Conservation (phyloP, 768 basidiomycete genomes). For the Amanita exitialis region DNA sequence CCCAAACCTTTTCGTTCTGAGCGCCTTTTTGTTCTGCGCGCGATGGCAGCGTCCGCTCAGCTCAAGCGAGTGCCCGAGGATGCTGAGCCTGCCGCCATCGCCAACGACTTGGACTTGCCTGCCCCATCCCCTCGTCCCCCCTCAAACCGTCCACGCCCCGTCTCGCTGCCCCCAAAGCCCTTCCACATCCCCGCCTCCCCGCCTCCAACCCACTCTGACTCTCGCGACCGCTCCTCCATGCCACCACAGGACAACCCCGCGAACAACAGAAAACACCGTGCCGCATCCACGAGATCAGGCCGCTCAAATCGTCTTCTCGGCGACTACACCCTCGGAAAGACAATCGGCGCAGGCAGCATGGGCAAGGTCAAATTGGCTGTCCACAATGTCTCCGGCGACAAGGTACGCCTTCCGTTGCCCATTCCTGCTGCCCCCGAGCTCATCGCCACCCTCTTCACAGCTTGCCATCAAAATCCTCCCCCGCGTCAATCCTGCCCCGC, state of each 20-base stretch:
- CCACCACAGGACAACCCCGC: constrained; percentile 18
- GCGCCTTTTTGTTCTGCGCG: too few relatives aligned
- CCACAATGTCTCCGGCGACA: constrained; percentile 82
- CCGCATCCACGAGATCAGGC: constrained; percentile 21
- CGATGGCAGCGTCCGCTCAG: constrained; percentile 6
- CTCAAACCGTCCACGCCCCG: constrained; percentile 39
- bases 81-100: constrained; percentile 14
- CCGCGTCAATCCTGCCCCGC: constrained; percentile 58
- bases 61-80: constrained; percentile 45
- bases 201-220: constrained; percentile 19
- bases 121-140: constrained; percentile 24
- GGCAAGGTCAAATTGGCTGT: constrained; percentile 97
- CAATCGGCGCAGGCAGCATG: constrained; percentile 96
- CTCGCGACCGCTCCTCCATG: constrained; percentile 23
- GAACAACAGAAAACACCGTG: constrained; percentile 19
- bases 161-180: constrained; percentile 68
- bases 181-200: constrained; percentile 14
- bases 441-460: constrained; percentile 26
- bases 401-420: constrained; percentile 43
- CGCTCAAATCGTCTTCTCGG: constrained; percentile 63
- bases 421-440: constrained; percentile 7
- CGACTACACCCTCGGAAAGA: constrained; percentile 94
- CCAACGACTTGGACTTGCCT: constrained; percentile 53
- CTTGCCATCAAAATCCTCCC: constrained; percentile 99
- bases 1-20: neutral